These are phyloP conservation scores for Helianthus tuberosus DNA, from an alignment of 129 eudicot genomes.

Conservation along the genomic window DNA sequence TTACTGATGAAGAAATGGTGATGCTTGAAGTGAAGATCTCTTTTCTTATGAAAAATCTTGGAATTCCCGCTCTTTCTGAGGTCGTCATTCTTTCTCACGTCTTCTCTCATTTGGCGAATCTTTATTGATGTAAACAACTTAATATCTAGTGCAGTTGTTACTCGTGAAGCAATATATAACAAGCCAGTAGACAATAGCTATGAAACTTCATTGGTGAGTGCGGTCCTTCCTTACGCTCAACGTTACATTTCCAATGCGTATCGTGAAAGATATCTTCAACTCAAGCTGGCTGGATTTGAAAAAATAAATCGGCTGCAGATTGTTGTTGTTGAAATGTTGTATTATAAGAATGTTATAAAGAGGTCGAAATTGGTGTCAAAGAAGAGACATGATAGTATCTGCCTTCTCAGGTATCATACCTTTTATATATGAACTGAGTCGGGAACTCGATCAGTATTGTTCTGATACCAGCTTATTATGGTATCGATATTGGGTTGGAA, in stretches of 20 bases:
- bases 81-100: conserved; percentile 32
- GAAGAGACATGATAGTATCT: conserved; percentile 59
- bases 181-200: conserved; percentile 58
- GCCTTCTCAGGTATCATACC: conserved; percentile 48
- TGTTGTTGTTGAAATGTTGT: conserved; percentile 74
- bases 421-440: background rate
- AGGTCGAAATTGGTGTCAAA: conserved; percentile 48
- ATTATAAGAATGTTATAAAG: conserved; percentile 66
- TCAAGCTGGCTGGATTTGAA: conserved; percentile 39
- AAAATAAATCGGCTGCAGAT: conserved; percentile 37
- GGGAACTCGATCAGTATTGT: too few relatives aligned
- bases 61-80: conserved; percentile 77
- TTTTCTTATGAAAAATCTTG: conserved; percentile 50
- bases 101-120: background rate
- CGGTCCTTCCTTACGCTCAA: conserved; percentile 93
- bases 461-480: too few relatives aligned
- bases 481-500: too few relatives aligned
- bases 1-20: conserved; percentile 54
- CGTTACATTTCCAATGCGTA: conserved; percentile 66
- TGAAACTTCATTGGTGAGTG: conserved; percentile 49
- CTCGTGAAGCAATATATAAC: conserved; percentile 72
- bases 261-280: conserved; percentile 57
- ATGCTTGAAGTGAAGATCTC: conserved; percentile 37
- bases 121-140: conserved; percentile 6
- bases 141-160: conserved; percentile 48